These are phyloP conservation scores for Acmispon strigosus DNA, from an alignment of 306 rosid species.

Conservation along the genomic window DNA sequence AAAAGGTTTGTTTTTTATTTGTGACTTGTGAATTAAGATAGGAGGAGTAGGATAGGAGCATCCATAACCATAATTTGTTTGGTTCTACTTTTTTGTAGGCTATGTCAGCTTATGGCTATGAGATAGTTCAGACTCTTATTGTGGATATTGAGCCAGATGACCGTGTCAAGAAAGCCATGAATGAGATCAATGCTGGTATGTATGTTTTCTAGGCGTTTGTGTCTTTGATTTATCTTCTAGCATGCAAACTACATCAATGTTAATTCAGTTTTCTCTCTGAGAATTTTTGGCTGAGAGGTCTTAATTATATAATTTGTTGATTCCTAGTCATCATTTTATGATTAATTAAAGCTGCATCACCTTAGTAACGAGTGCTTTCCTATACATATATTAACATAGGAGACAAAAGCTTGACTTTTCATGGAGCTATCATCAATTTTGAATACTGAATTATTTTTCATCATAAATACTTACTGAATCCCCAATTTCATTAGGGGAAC, in stretches of 20 bases:
- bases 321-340: not conserved
- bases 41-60: not conserved
- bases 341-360: not conserved
- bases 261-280: too few relatives aligned
- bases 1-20: conserved; percentile 34
- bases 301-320: not conserved
- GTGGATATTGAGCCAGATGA: conserved; percentile 68
- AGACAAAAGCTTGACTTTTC: not conserved
- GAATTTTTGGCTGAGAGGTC: not conserved
- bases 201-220: not conserved
- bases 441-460: not conserved
- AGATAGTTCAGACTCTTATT: conserved; percentile 76
- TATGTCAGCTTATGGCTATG: conserved; percentile 73
- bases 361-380: not conserved
- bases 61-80: not conserved
- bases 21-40: not conserved
- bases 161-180: conserved; percentile 80
- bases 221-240: not conserved
- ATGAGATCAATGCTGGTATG: conserved; percentile 77
- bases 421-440: not conserved
- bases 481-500: not conserved
- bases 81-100: conserved; percentile 38
- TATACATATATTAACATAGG: not conserved
- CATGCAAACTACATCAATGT: too few relatives aligned
- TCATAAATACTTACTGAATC: not conserved